phyloP scores from a whole-genome alignment of 345 rosid genomes.

The Hibiscus mutabilis region DNA sequence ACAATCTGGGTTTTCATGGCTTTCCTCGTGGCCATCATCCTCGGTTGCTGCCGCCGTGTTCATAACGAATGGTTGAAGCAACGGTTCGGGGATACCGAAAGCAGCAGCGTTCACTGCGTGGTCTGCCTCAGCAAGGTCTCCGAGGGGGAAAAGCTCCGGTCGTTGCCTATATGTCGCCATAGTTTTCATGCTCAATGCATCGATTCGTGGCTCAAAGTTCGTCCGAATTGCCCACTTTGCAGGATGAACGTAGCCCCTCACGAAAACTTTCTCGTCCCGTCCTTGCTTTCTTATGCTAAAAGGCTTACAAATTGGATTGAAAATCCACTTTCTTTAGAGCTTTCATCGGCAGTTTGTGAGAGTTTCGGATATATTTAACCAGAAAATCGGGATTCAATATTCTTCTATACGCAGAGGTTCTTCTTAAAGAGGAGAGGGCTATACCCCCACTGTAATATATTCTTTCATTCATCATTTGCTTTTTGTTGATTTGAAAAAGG shows the following conservation, averaged over 20 bases:
- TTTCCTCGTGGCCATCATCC: not conserved
- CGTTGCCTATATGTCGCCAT: slow-evolving; percentile 19
- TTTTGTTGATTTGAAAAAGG: too few species aligned
- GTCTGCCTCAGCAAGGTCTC: slow-evolving; percentile 21
- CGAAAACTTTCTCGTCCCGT: not conserved
- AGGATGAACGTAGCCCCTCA: slow-evolving; percentile 2
- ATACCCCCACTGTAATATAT: too few species aligned
- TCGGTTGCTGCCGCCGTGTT: not conserved
- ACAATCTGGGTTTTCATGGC: not conserved
- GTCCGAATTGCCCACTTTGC: slow-evolving; percentile 20
- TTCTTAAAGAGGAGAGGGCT: not conserved
- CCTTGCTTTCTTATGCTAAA: not conserved
- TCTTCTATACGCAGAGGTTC: not conserved
- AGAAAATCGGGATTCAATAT: not conserved
- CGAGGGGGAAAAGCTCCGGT: slow-evolving; percentile 1
- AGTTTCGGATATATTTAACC: slow-evolving; percentile 1
- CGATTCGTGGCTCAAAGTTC: slow-evolving; percentile 19
- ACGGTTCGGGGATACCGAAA: not conserved
- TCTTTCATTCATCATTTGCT: too few species aligned
- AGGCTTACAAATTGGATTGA: slow-evolving; percentile 15
- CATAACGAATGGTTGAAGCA: not conserved
- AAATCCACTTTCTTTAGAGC: slow-evolving; percentile 13
- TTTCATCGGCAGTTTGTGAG: slow-evolving; percentile 16
- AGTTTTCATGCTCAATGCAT: slow-evolving; percentile 26
- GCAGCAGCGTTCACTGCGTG: not conserved